These are phyloP conservation scores for Plasmodium billcollinsi DNA, from an alignment of 169 alveolate species.

Conservation along the genomic window DNA sequence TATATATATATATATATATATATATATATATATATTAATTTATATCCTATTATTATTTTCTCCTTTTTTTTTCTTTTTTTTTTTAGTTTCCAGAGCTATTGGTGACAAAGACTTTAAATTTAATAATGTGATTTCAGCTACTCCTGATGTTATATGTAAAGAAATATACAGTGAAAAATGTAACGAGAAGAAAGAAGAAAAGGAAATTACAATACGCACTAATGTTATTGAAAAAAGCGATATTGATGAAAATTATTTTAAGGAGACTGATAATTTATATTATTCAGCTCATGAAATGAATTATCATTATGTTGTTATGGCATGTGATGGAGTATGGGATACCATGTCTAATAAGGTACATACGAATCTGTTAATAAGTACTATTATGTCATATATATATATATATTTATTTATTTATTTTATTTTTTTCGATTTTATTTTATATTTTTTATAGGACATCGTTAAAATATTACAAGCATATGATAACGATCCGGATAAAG, in stretches of 20 bases:
- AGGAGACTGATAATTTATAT: conserved; percentile 35
- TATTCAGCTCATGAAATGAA: conserved; percentile 55
- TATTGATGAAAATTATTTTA: conserved; percentile 32
- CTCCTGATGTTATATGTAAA: conserved; percentile 64
- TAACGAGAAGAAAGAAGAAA: neutral
- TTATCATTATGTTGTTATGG: conserved; percentile 73
- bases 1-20: neutral
- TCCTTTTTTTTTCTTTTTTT: neutral
- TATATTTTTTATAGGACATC: conserved; percentile 31
- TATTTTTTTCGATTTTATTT: neutral
- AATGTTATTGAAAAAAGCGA: conserved; percentile 1
- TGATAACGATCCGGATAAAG: conserved; percentile 73
- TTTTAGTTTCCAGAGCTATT: conserved; percentile 71
- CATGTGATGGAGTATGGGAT: conserved; percentile 78
- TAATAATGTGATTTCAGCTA: conserved; percentile 62
- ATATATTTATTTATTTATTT: neutral
- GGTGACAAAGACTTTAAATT: conserved; percentile 71
- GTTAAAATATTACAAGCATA: conserved; percentile 53
- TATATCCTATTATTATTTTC: neutral
- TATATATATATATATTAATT: neutral
- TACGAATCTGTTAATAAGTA: neutral
- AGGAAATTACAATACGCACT: conserved; percentile 4
- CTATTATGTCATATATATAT: neutral
- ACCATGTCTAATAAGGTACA: conserved; percentile 57
- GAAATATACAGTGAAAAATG: conserved; percentile 23